Evolutionary conservation across 2,329 filamentous ascomycete species (phyloP), one percentile per base, ranked within the genome.

Genomic region (Madurella fahalii): DNA sequence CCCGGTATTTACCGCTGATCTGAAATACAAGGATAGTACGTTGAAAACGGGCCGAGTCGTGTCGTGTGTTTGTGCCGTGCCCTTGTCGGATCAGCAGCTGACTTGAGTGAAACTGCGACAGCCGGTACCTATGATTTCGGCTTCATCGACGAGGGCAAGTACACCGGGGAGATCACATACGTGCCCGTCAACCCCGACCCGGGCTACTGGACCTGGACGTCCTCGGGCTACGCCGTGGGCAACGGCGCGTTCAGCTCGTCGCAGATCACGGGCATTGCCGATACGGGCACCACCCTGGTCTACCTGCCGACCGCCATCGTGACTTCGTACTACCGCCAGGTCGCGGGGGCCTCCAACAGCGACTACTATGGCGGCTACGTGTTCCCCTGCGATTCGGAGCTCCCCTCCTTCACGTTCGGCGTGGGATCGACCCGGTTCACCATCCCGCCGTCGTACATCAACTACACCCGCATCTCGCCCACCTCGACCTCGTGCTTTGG

Each of bases 171-270:
- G 42, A 78, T 87, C 63, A 74, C 75, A 60, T 87, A 85, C 69
- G 71, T 77, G 45, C 62, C 76, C 30, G 79, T 85, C 52, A 73
- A 82, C 68, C 73, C 62, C 60, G 73, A 73, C 52, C 67, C 81
- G 5, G 86, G 86, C 11, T 87, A 81, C 74, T 89, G 86, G 86
- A 72, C 75, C 40, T 86, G 87, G 72, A 69, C 61, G 9, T 63
- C 67, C 2, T 67, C 70, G 2, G 71, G 67, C 50, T 73, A 71
- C 45, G 51, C 58, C 44, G 69, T 74, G 54, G 73, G 70, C 57
- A 63, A 61, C 17, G 67, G 69, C 12, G 57, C 63, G 48, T 72
- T 73, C 47, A 66, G 65, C 42, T 60, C 66, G 2, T 45, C 50
- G 15, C 50, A 62, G 41, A 72, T 74, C 63, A 61, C 56, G n/a